These are phyloP conservation scores for Eustoma russellianum DNA, from an alignment of 257 asterid species.

Conservation along the genomic window DNA sequence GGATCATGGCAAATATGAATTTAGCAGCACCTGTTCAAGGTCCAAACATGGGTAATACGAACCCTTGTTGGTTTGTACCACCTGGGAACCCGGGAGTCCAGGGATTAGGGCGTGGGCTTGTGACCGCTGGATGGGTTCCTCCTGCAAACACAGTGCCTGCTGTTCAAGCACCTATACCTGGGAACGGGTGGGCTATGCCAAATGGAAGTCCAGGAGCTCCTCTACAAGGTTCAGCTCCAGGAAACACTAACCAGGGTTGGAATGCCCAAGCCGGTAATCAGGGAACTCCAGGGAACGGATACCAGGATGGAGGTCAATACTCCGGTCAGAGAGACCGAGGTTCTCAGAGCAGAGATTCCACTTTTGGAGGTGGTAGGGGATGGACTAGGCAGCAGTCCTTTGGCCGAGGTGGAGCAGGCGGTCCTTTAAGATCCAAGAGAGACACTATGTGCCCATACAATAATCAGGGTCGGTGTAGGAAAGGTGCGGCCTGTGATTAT, in stretches of 20 bases:
- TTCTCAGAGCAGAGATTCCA: slow-evolving; percentile 17
- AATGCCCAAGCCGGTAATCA: slow-evolving; percentile 34
- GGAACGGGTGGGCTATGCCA: slow-evolving; percentile 24
- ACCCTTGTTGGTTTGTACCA: slow-evolving; percentile 48
- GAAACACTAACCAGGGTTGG: slow-evolving; percentile 54
- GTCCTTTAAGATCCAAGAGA: slow-evolving; percentile 22
- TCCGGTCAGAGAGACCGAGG: slow-evolving; percentile 33
- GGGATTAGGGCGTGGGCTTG: slow-evolving; percentile 25
- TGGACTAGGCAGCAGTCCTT: slow-evolving; percentile 62
- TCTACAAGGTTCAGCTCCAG: slow-evolving; percentile 31
- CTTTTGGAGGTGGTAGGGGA: slow-evolving; percentile 15
- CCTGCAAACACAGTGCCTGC: slow-evolving; percentile 41
- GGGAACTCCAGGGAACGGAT: slow-evolving; percentile 43
- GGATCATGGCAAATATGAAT: slow-evolving; percentile 45
- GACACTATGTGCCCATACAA: slow-evolving; percentile 55
- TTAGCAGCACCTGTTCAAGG: slow-evolving; percentile 25
- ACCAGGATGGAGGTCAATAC: slow-evolving; percentile 40
- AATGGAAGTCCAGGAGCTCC: slow-evolving; percentile 26
- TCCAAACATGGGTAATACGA: slow-evolving; percentile 28
- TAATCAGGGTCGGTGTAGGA: slow-evolving; percentile 52
- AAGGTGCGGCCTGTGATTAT: slow-evolving; percentile 66
- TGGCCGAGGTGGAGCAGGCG: slow-evolving; percentile 34
- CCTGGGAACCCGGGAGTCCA: slow-evolving; percentile 35
- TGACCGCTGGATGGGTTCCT: slow-evolving; percentile 35
- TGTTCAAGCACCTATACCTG: slow-evolving; percentile 24